phyloP scores from a whole-genome alignment of 768 basidiomycete genomes.

The Agaricus bisporus region DNA sequence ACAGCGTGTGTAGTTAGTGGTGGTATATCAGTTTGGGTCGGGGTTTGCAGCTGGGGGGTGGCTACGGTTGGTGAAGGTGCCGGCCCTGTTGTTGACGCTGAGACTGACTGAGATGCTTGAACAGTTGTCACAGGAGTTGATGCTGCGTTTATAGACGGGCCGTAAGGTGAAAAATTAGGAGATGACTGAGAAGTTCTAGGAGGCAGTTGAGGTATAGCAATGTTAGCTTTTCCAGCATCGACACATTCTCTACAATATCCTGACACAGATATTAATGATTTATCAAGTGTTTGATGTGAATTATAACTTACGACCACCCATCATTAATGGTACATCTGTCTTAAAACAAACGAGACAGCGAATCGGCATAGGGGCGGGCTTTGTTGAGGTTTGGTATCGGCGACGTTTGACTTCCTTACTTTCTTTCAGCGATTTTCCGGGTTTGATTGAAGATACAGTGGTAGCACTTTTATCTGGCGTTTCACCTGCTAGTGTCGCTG shows the following conservation, averaged over 20 bases:
- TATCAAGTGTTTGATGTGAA: neutral
- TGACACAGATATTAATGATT: conserved; percentile 18
- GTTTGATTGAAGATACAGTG: conserved; percentile 2
- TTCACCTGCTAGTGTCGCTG: neutral
- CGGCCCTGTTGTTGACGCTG: neutral
- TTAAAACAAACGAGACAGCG: conserved; percentile 56
- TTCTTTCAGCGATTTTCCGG: conserved; percentile 27
- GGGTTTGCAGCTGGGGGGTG: neutral
- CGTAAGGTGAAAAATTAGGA: neutral
- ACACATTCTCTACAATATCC: conserved; percentile 69
- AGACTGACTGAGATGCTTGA: neutral
- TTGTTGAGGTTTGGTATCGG: conserved; percentile 4
- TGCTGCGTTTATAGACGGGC: neutral
- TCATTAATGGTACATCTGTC: conserved; percentile 68
- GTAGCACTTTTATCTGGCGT: conserved; percentile 12
- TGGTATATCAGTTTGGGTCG: neutral
- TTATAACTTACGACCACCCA: conserved; percentile 60
- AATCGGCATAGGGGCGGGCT: conserved; percentile 21
- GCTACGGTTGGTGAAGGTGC: neutral
- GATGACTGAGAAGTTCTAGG: conserved; percentile 4
- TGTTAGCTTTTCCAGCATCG: conserved; percentile 40
- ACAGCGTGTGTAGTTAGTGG: neutral
- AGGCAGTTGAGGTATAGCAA: conserved; percentile 7
- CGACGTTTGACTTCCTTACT: conserved; percentile 2
- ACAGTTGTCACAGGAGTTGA: neutral